Evolutionary conservation across 2,329 filamentous ascomycete species (phyloP), one percentile per base, ranked within the genome.

Genomic region (Fusarium solani-melongenae): DNA sequence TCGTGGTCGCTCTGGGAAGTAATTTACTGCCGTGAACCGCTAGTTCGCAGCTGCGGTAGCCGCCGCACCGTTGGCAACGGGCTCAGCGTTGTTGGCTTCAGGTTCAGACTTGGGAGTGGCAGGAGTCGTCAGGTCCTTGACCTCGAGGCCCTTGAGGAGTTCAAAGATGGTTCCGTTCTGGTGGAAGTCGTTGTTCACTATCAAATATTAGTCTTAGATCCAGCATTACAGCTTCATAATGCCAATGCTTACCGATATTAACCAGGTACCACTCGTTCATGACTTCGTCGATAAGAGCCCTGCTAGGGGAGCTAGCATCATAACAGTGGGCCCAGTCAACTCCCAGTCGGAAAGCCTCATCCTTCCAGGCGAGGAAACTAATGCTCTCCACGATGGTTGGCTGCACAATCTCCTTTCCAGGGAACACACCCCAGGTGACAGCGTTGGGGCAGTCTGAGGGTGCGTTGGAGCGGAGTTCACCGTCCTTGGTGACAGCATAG

Each of bases 361-460:
- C 96, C 84, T 97, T 97, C 96, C 96, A 99, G 3, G 96, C 96
- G 62, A 99, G 87, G 89, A 99, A 99, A 82, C 94, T 97, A 81
- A 99, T 92, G 20, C 94, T 97, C 85, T 99, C 96, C 61, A 99
- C 96, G 78, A 99, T 98, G n/a, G 96, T 99, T 15, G 96, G 96
- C 83, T 99, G 96, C n/a, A 99, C 95, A 80, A 99, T 98, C 83
- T 99, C 96, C 82, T 98, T 97, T 67, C 96, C 96, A 0, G 96
- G 96, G 86, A 98, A 99, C 36, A 99, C 97, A 83, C 96, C 96
- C 96, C 96, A 99, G 2, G 96, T 99, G 58, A 99, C 94, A n/a
- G 96, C 96, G 78, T 99, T 99, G 39, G 96, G 96, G 7, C 94
- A 94, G 76, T 97, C 94, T 24, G 91, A 90, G 10, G 92, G 91